phyloP scores from a whole-genome alignment of 495 filamentous ascomycete species.

The Ramalina peruviana region DNA sequence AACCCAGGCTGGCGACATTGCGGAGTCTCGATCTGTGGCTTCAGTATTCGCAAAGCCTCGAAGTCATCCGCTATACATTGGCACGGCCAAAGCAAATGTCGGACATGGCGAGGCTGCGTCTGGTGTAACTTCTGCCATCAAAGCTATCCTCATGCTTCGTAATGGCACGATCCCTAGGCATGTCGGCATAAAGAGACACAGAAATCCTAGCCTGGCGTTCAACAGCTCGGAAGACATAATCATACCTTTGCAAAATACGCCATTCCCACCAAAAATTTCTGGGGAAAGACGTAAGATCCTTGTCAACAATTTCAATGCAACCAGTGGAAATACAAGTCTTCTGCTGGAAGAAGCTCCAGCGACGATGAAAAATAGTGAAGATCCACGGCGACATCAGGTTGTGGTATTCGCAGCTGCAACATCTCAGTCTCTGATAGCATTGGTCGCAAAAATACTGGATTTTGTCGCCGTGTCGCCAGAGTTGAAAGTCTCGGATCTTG shows the following conservation, averaged over 20 bases:
- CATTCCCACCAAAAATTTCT: constrained; percentile 5
- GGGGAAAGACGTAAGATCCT: constrained; percentile 10
- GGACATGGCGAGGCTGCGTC: constrained; percentile 73
- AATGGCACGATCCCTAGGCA: constrained; percentile 59
- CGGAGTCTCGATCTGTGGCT: constrained; percentile 63
- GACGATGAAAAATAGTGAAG: constrained; percentile 23
- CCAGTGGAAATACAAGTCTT: constrained; percentile 23
- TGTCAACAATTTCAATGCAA: constrained; percentile 28
- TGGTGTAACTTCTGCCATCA: constrained; percentile 62
- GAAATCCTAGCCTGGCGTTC: constrained; percentile 8
- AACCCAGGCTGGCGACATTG: constrained; percentile 48
- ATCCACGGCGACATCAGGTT: constrained; percentile 34
- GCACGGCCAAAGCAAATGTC: constrained; percentile 76
- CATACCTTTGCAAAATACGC: constrained; percentile 13
- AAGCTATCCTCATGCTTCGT: constrained; percentile 61
- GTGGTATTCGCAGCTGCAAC: constrained; percentile 21
- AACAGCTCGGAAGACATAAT: constrained; percentile 22
- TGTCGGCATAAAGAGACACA: constrained; percentile 29
- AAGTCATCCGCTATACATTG: constrained; percentile 60
- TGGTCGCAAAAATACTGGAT: constrained; percentile 13
- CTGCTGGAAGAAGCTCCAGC: constrained; percentile 22
- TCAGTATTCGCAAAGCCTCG: constrained; percentile 56
- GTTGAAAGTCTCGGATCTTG: constrained; percentile 34
- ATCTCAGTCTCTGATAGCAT: constrained; percentile 19
- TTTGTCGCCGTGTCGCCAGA: constrained; percentile 41